Base-by-base conservation (phyloP, 2,329 filamentous ascomycete genomes). In the Knoxdaviesia proteae region DNA sequence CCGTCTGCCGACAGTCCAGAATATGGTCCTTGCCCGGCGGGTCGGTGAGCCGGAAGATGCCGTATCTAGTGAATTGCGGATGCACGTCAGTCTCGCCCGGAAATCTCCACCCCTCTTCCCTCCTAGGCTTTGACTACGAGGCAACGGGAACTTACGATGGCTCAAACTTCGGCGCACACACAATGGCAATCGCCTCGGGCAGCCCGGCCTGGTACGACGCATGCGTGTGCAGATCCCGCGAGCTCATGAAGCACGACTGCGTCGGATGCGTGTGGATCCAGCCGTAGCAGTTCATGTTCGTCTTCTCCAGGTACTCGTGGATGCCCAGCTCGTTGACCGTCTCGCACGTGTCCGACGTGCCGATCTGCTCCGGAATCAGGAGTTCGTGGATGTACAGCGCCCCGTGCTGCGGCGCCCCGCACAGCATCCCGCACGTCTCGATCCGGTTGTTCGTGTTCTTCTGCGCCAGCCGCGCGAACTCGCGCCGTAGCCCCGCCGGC, bases 221-320 rank as follows among this genome's bases (percentile, higher is more conserved):
- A 54, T 94, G 88, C 0, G 92, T 98, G 55, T 98, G 90, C 49
- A 96, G 56, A 55, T 98, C 90, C 41, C 88, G 69, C 40, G 81
- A 90, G 56, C 84, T 94, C 83, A 98, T 92, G 57, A 98, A 98
- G 59, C 90, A 98, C 0, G 84, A 92, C 61, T 98, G 90, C 0
- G 80, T 84, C 0, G 90, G 90, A 57, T 98, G 90, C 0, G 90
- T 98, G 56, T 98, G 90, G 47, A 98, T 98, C 90, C 90, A 98
- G 36, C 88, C 88, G 5, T 94, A 69, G 42, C 93, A 76, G 58
- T 94, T 73, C 34, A 96, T 61, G 47, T 92, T 82, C 53, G 93
- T 74, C 5, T 68, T 69, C 51, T 90, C 82, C 54, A 87, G 92
- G 56, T 88, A 94, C 44, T 94, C 84, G 51, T 94, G 87, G 32